These are phyloP conservation scores for Rutstroemia sydowiana DNA, from an alignment of 2,329 filamentous ascomycete genomes.

Conservation along the genomic window DNA sequence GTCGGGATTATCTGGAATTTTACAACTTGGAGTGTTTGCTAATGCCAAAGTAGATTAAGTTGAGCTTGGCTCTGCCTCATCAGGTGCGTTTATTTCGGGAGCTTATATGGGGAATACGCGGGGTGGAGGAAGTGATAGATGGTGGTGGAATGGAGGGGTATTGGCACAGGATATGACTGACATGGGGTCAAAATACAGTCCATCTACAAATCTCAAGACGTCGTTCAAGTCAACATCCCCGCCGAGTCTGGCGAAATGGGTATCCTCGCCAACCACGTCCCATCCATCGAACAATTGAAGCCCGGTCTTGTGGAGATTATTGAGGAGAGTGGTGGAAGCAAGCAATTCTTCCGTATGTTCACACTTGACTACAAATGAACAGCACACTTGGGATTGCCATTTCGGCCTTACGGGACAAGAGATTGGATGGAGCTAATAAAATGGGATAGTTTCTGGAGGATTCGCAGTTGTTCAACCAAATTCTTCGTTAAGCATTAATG, in stretches of 20 bases:
- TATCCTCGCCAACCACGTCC: constrained; percentile 98
- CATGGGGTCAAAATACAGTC: constrained; percentile 45
- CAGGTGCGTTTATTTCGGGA: constrained; percentile 61
- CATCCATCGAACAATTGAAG: constrained; percentile 97
- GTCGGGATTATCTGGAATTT: too few species aligned
- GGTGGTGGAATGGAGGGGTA: background rate
- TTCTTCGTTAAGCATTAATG: constrained; percentile 95
- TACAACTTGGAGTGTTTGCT: constrained; percentile 12
- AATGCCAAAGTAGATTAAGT: constrained; percentile 63
- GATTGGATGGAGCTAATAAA: background rate
- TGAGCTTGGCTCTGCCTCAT: constrained; percentile 95
- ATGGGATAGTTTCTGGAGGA: constrained; percentile 75
- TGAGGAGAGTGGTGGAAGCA: constrained; percentile 81
- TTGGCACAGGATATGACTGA: constrained; percentile 13
- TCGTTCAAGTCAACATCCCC: constrained; percentile 96
- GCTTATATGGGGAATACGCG: background rate
- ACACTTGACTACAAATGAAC: background rate
- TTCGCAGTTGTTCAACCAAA: constrained; percentile 96
- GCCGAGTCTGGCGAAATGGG: constrained; percentile 99
- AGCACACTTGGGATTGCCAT: too few species aligned
- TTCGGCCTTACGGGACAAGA: too few species aligned
- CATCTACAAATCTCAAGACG: constrained; percentile 60
- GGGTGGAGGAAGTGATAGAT: background rate
- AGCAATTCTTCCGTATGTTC: constrained; percentile 95
- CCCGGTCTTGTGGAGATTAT: constrained; percentile 91